Evolutionary conservation across 352 stramenopile genomes (phyloP).

Genomic region (Aphanomyces euteiches): DNA sequence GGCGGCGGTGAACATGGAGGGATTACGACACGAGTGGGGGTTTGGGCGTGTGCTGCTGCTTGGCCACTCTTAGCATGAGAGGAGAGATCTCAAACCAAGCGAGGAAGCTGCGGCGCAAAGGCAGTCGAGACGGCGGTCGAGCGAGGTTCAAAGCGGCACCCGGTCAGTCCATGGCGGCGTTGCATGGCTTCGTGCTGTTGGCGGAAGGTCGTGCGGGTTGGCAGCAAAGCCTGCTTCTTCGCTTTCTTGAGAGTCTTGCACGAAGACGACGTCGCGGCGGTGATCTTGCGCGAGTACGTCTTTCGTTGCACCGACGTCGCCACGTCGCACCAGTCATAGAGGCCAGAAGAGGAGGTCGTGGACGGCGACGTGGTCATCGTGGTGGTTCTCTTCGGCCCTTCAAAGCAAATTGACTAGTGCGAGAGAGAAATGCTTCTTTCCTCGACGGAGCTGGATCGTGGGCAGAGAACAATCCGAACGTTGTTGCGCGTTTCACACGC

Average conservation of each 20-base stretch:
- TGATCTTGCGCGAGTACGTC: slow-evolving; percentile 12
- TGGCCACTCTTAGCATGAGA: too few relatives aligned
- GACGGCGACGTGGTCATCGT: not conserved
- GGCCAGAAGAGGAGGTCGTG: not conserved
- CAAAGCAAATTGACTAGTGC: slow-evolving; percentile 9
- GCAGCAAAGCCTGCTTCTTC: slow-evolving; percentile 11
- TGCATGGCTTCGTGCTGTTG: slow-evolving; percentile 16
- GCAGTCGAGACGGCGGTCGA: not conserved
- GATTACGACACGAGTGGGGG: too few relatives aligned
- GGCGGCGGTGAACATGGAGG: too few relatives aligned
- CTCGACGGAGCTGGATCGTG: not conserved
- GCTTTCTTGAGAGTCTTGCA: slow-evolving; percentile 6
- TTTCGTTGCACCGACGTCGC: slow-evolving; percentile 9
- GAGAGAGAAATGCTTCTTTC: not conserved
- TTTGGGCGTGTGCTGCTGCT: too few relatives aligned
- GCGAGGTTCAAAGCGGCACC: not conserved
- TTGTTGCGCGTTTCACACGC: slow-evolving; percentile 4
- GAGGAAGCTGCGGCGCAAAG: slow-evolving; percentile 12
- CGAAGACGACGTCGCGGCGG: not conserved
- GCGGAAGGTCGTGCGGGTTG: not conserved
- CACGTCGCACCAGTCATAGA: slow-evolving; percentile 15
- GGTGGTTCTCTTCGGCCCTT: not conserved
- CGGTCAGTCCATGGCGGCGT: not conserved
- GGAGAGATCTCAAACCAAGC: not conserved
- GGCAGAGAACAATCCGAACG: slow-evolving; percentile 7